Percentiles rank a stretch among this genome's conserved stretches.
Conservation (phyloP, 1,284 basidiomycete genomes). For the Agaricales sp. region DNA sequence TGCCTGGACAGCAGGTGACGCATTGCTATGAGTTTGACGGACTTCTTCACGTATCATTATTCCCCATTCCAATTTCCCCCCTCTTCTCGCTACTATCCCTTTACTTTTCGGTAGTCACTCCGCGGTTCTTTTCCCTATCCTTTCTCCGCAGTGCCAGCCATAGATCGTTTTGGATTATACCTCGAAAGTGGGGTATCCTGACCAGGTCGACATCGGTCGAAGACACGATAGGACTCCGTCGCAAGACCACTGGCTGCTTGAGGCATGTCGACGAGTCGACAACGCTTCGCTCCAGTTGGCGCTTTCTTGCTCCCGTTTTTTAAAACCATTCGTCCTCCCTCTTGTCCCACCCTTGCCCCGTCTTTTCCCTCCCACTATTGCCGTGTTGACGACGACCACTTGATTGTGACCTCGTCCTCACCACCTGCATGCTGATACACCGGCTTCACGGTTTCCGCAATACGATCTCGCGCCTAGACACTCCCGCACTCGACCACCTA, state of each 20-base stretch:
- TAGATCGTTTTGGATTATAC: conserved; percentile 6
- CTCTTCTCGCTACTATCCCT: conserved; percentile 1
- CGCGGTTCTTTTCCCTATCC: too few relatives aligned
- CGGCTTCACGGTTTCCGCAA: conserved; percentile 31
- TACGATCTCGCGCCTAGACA: neutral
- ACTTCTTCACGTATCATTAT: conserved; percentile 13
- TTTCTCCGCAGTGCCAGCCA: too few relatives aligned
- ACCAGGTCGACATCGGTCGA: conserved; percentile 1
- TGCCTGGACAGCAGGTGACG: conserved; percentile 2
- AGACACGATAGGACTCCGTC: conserved; percentile 1
- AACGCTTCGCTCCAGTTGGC: conserved; percentile 41
- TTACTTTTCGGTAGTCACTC: conserved; percentile 4
- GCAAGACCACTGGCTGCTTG: conserved; percentile 23
- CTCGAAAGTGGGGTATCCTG: conserved; percentile 2
- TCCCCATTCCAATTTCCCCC: conserved; percentile 9
- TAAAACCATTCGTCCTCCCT: conserved; percentile 26
- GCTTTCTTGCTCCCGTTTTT: conserved; percentile 44
- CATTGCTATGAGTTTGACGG: conserved; percentile 13
- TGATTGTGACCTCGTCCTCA: conserved; percentile 56
- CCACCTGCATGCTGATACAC: conserved; percentile 57
- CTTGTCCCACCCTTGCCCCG: conserved; percentile 28
- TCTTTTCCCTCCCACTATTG: conserved; percentile 41
- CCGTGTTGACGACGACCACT: conserved; percentile 65
- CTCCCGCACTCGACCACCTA: neutral
- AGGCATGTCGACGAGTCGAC: conserved; percentile 34